Evolutionary conservation across 768 basidiomycete species (phyloP), one percentile per base, ranked within the genome.

Genomic region (Tephrocybe rancida): DNA sequence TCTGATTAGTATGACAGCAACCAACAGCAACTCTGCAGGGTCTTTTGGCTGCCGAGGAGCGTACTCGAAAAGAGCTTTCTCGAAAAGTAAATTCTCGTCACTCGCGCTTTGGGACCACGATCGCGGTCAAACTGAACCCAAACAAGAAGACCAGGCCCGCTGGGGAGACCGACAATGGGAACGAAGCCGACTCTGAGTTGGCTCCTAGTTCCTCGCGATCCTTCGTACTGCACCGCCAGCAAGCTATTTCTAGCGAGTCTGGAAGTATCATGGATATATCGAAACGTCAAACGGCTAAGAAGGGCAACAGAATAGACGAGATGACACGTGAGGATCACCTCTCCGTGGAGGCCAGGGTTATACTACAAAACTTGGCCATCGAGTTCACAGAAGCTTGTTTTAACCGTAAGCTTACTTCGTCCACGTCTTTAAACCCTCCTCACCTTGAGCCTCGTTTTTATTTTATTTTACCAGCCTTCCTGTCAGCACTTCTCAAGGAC

Each of bases 71-170:
- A 29, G 77, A 83, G 49, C 66, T 80, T 22, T 76, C 82, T 0
- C 78, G 83, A 44, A 73, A 73, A 32, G 71, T 77, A 16, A 72
- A 86, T 47, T 90, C 93, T 19, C 83, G 97, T 27, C 97, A 99
- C 72, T 93, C 94, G 22, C 86, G 95, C 44, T 99, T 99, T 70
- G 97, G 97, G 1, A 98, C 97, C 2, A 98, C 95, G 8, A 87
- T 98, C 58, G 74, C 88, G 19, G 87, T 99, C 48, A 83, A 79
- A 57, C 75, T 90, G 38, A 88, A 86, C 54, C 68, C 85, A 13
- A 81, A 79, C 57, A 84, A 81, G 67, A 76, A 72, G 48, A 63
- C 55, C 39, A 60, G 51, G 3, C 50, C 54, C 16, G 43, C 39
- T 41, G 48, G 30, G 32, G 27, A 61, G 27, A 48, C 50, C 11